A percentile compares a stretch with the other conserved stretches of the same genome.
Conservation (phyloP, 768 basidiomycete genomes). For the Strobilomyces confusus region DNA sequence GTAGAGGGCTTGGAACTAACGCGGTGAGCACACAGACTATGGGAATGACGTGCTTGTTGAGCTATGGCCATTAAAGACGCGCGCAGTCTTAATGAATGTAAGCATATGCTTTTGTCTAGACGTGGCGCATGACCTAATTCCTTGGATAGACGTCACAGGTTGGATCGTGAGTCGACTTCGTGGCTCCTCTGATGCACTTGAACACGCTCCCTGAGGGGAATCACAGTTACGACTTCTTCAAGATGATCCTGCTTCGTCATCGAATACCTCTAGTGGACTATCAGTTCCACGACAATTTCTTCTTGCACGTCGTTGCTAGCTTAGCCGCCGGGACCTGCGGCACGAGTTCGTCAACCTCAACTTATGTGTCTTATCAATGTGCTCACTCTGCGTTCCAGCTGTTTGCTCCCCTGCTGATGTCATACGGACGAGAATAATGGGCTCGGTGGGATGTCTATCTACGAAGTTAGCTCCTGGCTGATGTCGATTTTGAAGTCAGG, state of each 20-base stretch:
- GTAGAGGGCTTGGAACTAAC: constrained; percentile 76
- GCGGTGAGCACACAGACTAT: constrained; percentile 41
- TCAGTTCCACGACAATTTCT: constrained; percentile 60
- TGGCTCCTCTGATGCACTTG: background rate
- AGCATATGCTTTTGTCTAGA: constrained; percentile 18
- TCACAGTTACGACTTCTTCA: constrained; percentile 74
- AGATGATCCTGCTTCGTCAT: constrained; percentile 48
- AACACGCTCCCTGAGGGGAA: constrained; percentile 1
- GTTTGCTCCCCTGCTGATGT: constrained; percentile 80
- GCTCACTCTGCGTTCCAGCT: constrained; percentile 38
- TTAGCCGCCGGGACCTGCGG: constrained; percentile 69
- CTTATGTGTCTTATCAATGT: background rate
- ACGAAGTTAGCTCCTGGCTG: background rate
- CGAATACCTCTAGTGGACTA: constrained; percentile 54
- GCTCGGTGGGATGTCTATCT: constrained; percentile 46
- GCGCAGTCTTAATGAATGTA: constrained; percentile 77
- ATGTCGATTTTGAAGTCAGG: constrained; percentile 41
- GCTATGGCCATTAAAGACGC: constrained; percentile 33
- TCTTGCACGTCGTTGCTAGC: constrained; percentile 66
- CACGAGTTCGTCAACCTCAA: constrained; percentile 52
- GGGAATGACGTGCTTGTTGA: constrained; percentile 2
- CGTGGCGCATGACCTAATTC: constrained; percentile 1
- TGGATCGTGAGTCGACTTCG: constrained; percentile 59
- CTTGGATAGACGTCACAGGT: constrained; percentile 67
- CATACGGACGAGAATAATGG: constrained; percentile 72